A percentile compares a stretch with the other conserved stretches of the same genome.
These are phyloP conservation scores for Cokeromyces recurvatus DNA, from an alignment of 371 early-diverging fungal genomes.

Conservation along the genomic window DNA sequence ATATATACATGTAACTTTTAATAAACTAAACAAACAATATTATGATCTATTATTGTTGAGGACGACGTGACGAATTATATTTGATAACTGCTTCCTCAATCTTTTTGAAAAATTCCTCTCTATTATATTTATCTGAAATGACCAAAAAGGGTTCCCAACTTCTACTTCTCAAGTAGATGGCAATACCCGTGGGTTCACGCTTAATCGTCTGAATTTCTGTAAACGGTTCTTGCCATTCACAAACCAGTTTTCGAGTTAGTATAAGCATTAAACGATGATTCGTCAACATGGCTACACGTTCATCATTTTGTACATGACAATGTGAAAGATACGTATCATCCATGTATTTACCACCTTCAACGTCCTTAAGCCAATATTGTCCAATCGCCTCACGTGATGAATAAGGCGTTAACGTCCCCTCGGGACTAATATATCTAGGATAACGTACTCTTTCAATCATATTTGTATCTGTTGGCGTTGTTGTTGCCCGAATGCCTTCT, in stretches of 20 bases:
- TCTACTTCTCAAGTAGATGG: conserved; percentile 36
- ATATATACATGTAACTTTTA: too few relatives aligned
- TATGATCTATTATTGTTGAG: not conserved
- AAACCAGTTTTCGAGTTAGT: conserved; percentile 52
- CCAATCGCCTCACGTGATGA: conserved; percentile 83
- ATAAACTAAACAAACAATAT: too few relatives aligned
- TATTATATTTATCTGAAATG: conserved; percentile 49
- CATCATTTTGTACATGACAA: conserved; percentile 64
- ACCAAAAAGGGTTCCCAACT: conserved; percentile 58
- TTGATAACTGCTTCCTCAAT: conserved; percentile 48
- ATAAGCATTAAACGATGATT: conserved; percentile 65
- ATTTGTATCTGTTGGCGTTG: conserved; percentile 72
- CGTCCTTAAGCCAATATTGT: conserved; percentile 84
- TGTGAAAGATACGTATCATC: conserved; percentile 90
- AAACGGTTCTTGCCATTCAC: conserved; percentile 70
- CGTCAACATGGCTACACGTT: conserved; percentile 72
- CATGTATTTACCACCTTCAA: conserved; percentile 76
- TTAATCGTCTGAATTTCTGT: conserved; percentile 47
- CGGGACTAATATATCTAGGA: conserved; percentile 82
- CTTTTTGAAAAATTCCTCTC: conserved; percentile 58
- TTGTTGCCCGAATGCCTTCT: conserved; percentile 48
- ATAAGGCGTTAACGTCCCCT: conserved; percentile 75
- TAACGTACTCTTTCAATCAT: conserved; percentile 71
- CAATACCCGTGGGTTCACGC: conserved; percentile 46
- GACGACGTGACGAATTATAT: conserved; percentile 22